Evolutionary conservation across 345 rosid species (phyloP).

Genomic region (Pistacia integerrima): DNA sequence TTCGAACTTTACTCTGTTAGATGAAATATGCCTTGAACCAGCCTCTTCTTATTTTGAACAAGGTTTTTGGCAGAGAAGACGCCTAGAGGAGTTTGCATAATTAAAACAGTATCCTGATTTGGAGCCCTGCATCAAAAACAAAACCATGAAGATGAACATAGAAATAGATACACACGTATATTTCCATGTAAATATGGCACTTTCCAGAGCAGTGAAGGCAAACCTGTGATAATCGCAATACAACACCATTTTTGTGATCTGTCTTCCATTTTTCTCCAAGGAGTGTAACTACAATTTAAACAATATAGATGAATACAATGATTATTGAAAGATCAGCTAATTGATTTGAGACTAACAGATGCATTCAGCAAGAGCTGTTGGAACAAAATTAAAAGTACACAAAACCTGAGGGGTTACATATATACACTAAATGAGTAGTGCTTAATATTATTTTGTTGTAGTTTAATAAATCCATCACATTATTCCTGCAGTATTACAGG

Average conservation of each 20-base stretch:
- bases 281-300: constrained; percentile 65
- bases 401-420: background rate
- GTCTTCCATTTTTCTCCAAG: constrained; percentile 85
- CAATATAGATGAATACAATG: constrained; percentile 15
- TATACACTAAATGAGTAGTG: background rate
- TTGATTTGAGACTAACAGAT: background rate
- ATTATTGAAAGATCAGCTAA: background rate
- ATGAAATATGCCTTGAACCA: constrained; percentile 78
- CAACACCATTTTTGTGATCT: constrained; percentile 79
- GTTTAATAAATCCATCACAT: background rate
- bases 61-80: constrained; percentile 80
- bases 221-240: constrained; percentile 94
- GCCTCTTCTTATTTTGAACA: constrained; percentile 63
- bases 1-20: constrained; percentile 52
- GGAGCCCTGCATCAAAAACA: constrained; percentile 65
- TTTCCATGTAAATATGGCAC: background rate
- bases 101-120: constrained; percentile 78
- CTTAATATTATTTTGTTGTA: background rate
- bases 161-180: background rate
- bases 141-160: constrained; percentile 13
- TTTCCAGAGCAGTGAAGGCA: constrained; percentile 5
- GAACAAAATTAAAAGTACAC: background rate
- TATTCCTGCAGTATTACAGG: no score
- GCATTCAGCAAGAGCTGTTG: background rate
- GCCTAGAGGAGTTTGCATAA: constrained; percentile 82